Conservation (phyloP, 129 eudicot genomes). For the Flaveria trinervia region DNA sequence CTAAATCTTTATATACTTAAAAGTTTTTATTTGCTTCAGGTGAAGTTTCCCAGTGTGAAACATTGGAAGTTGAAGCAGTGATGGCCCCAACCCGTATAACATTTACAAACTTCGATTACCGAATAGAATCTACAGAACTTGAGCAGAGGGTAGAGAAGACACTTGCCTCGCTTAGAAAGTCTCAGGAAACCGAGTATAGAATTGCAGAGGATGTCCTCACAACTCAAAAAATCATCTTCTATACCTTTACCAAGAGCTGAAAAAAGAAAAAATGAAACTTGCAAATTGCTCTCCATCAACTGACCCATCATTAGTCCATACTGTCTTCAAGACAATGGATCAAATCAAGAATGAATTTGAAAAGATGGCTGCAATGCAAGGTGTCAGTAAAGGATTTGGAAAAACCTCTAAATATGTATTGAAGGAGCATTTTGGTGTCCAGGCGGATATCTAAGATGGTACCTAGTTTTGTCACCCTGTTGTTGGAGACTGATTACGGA, state of each 20-base stretch:
- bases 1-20: not conserved
- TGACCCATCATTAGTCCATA: constrained; percentile 42
- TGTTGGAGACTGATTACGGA: not conserved
- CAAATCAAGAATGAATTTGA: constrained; percentile 53
- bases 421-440: constrained; percentile 60
- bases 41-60: constrained; percentile 25
- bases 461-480: not conserved
- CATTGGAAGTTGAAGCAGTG: constrained; percentile 5
- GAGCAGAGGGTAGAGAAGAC: constrained; percentile 59
- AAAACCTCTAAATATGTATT: constrained; percentile 56
- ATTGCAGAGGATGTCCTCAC: constrained; percentile 53
- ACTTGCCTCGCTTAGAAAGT: constrained; percentile 48
- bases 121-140: constrained; percentile 51
- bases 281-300: constrained; percentile 41
- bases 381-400: constrained; percentile 64
- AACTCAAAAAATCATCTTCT: constrained; percentile 55
- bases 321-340: constrained; percentile 45
- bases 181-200: constrained; percentile 60
- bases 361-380: constrained; percentile 63
- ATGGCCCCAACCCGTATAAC: constrained; percentile 27
- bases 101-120: constrained; percentile 42
- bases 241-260: constrained; percentile 56
- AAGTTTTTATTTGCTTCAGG: constrained; percentile 26
- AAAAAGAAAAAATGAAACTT: constrained; percentile 50
- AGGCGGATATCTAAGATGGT: constrained; percentile 32